A percentile compares a stretch with the other conserved stretches of the same genome.
Conservation (phyloP, 306 rosid genomes). For the Cucumis hystrix region DNA sequence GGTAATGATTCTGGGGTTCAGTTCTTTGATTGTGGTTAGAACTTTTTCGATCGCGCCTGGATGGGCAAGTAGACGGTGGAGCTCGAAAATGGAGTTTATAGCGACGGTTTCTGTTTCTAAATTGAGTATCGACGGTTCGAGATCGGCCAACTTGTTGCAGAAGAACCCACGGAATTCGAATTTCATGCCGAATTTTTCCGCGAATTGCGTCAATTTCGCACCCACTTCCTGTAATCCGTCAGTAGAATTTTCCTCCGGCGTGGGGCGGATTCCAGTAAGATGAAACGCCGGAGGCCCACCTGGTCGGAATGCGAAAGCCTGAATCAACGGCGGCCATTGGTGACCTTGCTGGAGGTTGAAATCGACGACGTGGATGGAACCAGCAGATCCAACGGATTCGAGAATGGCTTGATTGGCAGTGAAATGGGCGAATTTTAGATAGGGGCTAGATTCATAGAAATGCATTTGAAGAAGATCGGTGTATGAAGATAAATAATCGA, state of each 20-base stretch:
- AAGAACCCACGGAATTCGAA: slow-evolving; percentile 68
- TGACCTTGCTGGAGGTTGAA: slow-evolving; percentile 71
- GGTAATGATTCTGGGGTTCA: slow-evolving; percentile 49
- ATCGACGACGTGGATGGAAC: slow-evolving; percentile 68
- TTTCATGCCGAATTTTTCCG: slow-evolving; percentile 42
- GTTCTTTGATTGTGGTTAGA: slow-evolving; percentile 27
- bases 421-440: slow-evolving; percentile 85
- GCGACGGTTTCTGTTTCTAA: slow-evolving; percentile 48
- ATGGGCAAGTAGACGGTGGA: slow-evolving; percentile 44
- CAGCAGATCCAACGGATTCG: slow-evolving; percentile 46
- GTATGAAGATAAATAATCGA: slow-evolving; percentile 25
- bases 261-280: slow-evolving; percentile 72
- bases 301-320: slow-evolving; percentile 60
- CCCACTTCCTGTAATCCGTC: slow-evolving; percentile 70
- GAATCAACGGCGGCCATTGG: slow-evolving; percentile 93
- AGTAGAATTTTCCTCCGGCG: slow-evolving; percentile 39
- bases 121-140: slow-evolving; percentile 49
- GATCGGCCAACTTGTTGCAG: slow-evolving; percentile 50
- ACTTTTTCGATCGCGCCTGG: slow-evolving; percentile 53
- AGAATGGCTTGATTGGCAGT: slow-evolving; percentile 86
- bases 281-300: slow-evolving; percentile 76
- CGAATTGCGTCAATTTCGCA: slow-evolving; percentile 54
- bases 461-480: slow-evolving; percentile 61
- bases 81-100: slow-evolving; percentile 64
- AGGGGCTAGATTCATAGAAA: slow-evolving; percentile 67